Conservation (phyloP, 2,329 filamentous ascomycete species). For the Leptodontidium sp. region DNA sequence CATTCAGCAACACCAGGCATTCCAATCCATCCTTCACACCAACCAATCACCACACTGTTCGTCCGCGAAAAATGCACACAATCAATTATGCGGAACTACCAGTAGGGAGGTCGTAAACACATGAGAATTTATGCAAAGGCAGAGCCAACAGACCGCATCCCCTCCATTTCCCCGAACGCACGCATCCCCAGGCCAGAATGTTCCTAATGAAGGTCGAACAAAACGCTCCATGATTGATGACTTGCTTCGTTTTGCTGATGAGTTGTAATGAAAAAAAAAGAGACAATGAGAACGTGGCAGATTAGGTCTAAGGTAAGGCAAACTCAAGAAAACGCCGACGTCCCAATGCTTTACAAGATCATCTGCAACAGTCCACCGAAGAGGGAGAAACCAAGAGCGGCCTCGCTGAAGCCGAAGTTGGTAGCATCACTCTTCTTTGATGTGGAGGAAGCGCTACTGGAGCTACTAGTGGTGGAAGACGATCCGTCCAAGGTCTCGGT, state of each 20-base stretch:
- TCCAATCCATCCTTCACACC: slow-evolving; percentile 14
- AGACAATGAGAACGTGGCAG: slow-evolving; percentile 46
- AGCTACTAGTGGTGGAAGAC: slow-evolving; percentile 45
- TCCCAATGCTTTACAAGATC: slow-evolving; percentile 53
- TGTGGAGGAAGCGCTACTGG: slow-evolving; percentile 36
- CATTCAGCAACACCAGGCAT: slow-evolving; percentile 3
- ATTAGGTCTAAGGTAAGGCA: slow-evolving; percentile 48
- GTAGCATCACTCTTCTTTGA: slow-evolving; percentile 48
- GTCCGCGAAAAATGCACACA: slow-evolving; percentile 15
- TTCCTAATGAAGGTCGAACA: slow-evolving; percentile 37
- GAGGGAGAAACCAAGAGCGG: slow-evolving; percentile 52
- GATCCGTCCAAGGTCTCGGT: slow-evolving; percentile 40
- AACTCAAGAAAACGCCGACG: slow-evolving; percentile 47
- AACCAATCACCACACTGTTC: slow-evolving; percentile 2
- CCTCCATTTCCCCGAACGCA: slow-evolving; percentile 1
- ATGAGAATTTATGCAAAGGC: slow-evolving; percentile 32
- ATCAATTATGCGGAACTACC: slow-evolving; percentile 19
- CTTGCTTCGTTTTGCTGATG: slow-evolving; percentile 35
- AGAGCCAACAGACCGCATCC: slow-evolving; percentile 18
- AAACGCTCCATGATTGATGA: slow-evolving; percentile 39
- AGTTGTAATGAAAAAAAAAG: slow-evolving; percentile 38
- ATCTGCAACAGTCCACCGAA: slow-evolving; percentile 55
- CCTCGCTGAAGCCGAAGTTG: slow-evolving; percentile 49
- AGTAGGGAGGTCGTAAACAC: slow-evolving; percentile 20
- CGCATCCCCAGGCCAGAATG: slow-evolving; percentile 22